Percentiles rank a stretch among this genome's conserved stretches.
Evolutionary conservation across 495 filamentous ascomycete genomes (phyloP).

Genomic region (Sordaria brevicollis): DNA sequence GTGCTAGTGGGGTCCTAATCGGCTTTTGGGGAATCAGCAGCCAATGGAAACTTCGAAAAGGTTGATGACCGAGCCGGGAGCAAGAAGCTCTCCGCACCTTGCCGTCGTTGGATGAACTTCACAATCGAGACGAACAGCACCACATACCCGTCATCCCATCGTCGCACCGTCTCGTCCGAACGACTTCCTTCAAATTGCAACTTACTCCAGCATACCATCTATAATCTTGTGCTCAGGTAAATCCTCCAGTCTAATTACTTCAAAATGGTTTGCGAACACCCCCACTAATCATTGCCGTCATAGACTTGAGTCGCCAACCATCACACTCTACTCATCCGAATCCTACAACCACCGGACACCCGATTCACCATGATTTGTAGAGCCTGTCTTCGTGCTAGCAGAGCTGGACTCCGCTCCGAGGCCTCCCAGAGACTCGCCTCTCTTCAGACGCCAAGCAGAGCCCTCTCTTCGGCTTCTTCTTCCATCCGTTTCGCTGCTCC

Average conservation of each 20-base stretch:
- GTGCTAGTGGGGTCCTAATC: background rate
- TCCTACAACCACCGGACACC: background rate
- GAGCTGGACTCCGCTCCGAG: background rate
- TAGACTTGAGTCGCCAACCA: background rate
- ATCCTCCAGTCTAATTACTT: background rate
- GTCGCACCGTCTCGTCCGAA: background rate
- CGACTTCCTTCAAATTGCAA: background rate
- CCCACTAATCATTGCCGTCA: background rate
- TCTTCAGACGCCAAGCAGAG: background rate
- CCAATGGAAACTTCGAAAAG: background rate
- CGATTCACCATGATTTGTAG: constrained; percentile 15
- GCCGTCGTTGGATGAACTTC: background rate
- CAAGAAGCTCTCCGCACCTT: background rate
- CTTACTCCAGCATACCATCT: background rate
- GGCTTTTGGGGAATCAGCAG: background rate
- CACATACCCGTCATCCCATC: background rate
- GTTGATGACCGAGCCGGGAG: background rate
- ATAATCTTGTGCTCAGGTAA: background rate
- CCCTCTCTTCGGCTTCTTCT: background rate
- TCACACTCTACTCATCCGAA: background rate
- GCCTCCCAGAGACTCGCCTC: background rate
- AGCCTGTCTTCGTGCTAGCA: constrained; percentile 12
- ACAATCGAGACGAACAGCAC: background rate
- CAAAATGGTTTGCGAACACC: background rate
- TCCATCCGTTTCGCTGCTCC: background rate